phyloP scores from a whole-genome alignment of 2,329 filamentous ascomycete genomes.

The Aspergillus pseudotamarii region DNA sequence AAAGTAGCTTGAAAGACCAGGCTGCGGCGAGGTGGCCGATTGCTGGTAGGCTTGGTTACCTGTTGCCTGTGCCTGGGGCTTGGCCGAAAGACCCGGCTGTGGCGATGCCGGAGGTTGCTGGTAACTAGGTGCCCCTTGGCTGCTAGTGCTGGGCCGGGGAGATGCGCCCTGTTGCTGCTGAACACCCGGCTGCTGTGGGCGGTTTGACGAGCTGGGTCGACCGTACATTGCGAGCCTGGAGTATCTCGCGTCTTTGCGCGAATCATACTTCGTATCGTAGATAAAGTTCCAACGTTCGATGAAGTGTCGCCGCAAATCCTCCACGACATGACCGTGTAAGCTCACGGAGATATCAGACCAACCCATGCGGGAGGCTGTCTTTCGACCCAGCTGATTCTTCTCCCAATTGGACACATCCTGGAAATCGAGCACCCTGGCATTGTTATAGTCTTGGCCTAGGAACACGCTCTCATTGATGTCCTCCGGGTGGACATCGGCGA shows the following conservation, averaged over 20 bases:
- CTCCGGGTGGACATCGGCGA: conserved; percentile 79
- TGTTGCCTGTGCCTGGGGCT: background rate
- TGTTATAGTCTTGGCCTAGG: conserved; percentile 92
- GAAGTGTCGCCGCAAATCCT: conserved; percentile 77
- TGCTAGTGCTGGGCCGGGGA: background rate
- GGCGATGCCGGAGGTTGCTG: conserved; percentile 11
- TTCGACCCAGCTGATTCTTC: conserved; percentile 82
- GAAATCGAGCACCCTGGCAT: conserved; percentile 82
- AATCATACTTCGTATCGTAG: conserved; percentile 76
- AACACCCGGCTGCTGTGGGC: conserved; percentile 11
- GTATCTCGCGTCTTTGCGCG: conserved; percentile 57
- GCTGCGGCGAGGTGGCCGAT: conserved; percentile 10
- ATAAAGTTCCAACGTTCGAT: conserved; percentile 91
- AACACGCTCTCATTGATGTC: conserved; percentile 77
- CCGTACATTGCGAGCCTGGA: conserved; percentile 39
- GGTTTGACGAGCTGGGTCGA: conserved; percentile 30
- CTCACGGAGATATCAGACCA: conserved; percentile 87
- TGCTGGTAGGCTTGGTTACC: conserved; percentile 5
- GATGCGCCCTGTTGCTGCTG: conserved; percentile 3
- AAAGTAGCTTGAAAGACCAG: conserved; percentile 1
- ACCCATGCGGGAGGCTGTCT: conserved; percentile 80
- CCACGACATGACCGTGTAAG: conserved; percentile 72
- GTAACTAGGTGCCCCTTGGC: conserved; percentile 3
- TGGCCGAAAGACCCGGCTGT: background rate
- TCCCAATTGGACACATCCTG: conserved; percentile 76